Conservation (phyloP, 2,329 filamentous ascomycete species). For the Cadophora sp. region DNA sequence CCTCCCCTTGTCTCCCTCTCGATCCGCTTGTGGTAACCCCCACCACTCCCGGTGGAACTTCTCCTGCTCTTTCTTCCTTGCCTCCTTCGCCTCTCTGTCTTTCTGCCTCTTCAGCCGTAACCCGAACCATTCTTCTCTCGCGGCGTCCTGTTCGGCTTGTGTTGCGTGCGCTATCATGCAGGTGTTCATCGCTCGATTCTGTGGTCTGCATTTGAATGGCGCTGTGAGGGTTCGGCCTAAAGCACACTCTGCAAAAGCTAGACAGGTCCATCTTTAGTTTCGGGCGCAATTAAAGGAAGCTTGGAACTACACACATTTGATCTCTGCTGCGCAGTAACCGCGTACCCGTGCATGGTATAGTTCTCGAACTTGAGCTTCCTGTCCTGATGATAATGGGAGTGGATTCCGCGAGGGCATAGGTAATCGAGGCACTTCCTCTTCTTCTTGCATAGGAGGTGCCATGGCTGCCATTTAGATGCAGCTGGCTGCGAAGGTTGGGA, state of each 20-base stretch:
- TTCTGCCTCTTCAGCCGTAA: slow-evolving; percentile 72
- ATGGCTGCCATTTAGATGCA: slow-evolving; percentile 41
- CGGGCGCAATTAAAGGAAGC: no score
- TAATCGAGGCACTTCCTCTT: slow-evolving; percentile 42
- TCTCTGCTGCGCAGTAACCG: slow-evolving; percentile 75
- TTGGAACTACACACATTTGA: slow-evolving; percentile 65
- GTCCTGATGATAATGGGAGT: slow-evolving; percentile 79
- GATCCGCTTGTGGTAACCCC: slow-evolving; percentile 65
- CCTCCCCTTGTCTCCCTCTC: slow-evolving; percentile 60
- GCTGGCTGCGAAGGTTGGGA: slow-evolving; percentile 11
- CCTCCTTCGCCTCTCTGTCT: slow-evolving; percentile 69
- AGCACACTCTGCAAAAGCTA: slow-evolving; percentile 93
- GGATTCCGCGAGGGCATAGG: slow-evolving; percentile 73
- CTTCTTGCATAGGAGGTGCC: slow-evolving; percentile 36
- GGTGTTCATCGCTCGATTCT: slow-evolving; percentile 86
- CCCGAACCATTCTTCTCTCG: slow-evolving; percentile 92
- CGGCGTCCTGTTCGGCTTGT: slow-evolving; percentile 83
- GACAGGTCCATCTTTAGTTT: neutral
- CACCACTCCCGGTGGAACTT: slow-evolving; percentile 72
- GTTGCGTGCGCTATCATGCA: slow-evolving; percentile 93
- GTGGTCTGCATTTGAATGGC: slow-evolving; percentile 81
- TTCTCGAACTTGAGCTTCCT: slow-evolving; percentile 83
- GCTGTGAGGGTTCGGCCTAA: slow-evolving; percentile 85
- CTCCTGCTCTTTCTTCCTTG: slow-evolving; percentile 66
- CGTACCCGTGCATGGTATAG: slow-evolving; percentile 83